Evolutionary conservation across 805 yeast genomes (phyloP), one percentile per base, ranked within the genome.

Genomic region (Nakazawaea sp.): DNA sequence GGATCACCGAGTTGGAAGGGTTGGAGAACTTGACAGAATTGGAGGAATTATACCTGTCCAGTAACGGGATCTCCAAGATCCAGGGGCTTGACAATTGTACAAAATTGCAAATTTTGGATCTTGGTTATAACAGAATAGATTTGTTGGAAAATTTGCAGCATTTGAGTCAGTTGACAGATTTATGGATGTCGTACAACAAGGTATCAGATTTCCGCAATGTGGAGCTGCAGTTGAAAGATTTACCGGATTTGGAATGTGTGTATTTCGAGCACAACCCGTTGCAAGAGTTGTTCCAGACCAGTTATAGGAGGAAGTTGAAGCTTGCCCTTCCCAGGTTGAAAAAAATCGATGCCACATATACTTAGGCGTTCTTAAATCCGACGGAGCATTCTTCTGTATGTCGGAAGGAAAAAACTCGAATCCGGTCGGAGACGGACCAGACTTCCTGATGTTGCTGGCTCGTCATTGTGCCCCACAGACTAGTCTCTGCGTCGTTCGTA

Each of bases 241-340:
- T 86, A 35, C 72, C 75, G 2, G 64, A 71, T 5, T 64, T 92
- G 36, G 95, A 87, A 35, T 87, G 96, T 0, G 95, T 92, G 4
- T 92, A 92, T 54, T 77, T 92, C 45, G 98, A 92, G 59, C 90
- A 92, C 7, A 90, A 90, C 53, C 97, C 97, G 3, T 56, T 92
- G 15, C 96, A 92, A 50, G 47, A 61, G 20, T 55, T 71, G 16
- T 81, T 82, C 47, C 76, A 77, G n/a, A 78, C 92, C 1, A 78
- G 88, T 35, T 92, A 92, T 56, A 70, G 97, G 51, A 75, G 92
- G 51, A 92, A 92, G 55, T 54, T 92, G 32, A 75, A 74, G 46
- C 65, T 92, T 49, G 72, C 80, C 42, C 65, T 90, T 42, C 78
- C 81, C 0, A 70, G 80, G 8, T 61, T 92, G 32, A 60, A 71